Evolutionary conservation across 805 yeast genomes (phyloP).

Genomic region (Teunomyces aglyptinius): DNA sequence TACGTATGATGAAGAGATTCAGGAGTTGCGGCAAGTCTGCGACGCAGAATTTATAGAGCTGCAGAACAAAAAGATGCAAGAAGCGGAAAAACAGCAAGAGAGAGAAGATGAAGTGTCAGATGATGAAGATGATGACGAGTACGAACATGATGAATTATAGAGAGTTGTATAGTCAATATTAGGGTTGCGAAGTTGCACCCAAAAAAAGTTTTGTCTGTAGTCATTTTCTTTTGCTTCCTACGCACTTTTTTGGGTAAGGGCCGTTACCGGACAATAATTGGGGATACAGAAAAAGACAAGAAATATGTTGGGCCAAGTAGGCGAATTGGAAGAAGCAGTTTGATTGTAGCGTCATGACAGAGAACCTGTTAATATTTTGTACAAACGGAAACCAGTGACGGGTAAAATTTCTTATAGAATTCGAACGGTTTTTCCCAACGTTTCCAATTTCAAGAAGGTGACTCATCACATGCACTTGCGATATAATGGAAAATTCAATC

Average conservation of each 20-base stretch:
- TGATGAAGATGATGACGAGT: constrained; percentile 1
- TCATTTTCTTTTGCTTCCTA: background rate
- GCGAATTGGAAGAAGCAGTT: too few species aligned
- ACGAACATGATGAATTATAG: constrained; percentile 9
- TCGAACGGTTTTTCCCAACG: too few species aligned
- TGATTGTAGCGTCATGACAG: background rate
- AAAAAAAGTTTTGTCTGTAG: background rate
- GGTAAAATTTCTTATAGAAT: too few species aligned
- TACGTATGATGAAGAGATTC: constrained; percentile 57
- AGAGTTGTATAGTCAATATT: background rate
- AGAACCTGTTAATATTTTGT: too few species aligned
- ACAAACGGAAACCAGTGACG: too few species aligned
- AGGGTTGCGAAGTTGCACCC: constrained; percentile 1
- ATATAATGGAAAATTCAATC: background rate
- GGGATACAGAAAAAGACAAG: background rate
- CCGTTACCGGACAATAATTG: constrained; percentile 1
- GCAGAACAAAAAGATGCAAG: constrained; percentile 4
- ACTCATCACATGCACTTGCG: constrained; percentile 4
- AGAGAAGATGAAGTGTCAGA: constrained; percentile 8
- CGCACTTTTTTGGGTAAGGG: background rate
- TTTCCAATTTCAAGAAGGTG: background rate
- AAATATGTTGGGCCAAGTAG: too few species aligned
- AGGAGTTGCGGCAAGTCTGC: constrained; percentile 16
- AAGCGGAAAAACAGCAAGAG: constrained; percentile 1
- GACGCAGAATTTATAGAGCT: background rate